phyloP scores from a whole-genome alignment of 306 rosid species.

The Inga laurina region DNA sequence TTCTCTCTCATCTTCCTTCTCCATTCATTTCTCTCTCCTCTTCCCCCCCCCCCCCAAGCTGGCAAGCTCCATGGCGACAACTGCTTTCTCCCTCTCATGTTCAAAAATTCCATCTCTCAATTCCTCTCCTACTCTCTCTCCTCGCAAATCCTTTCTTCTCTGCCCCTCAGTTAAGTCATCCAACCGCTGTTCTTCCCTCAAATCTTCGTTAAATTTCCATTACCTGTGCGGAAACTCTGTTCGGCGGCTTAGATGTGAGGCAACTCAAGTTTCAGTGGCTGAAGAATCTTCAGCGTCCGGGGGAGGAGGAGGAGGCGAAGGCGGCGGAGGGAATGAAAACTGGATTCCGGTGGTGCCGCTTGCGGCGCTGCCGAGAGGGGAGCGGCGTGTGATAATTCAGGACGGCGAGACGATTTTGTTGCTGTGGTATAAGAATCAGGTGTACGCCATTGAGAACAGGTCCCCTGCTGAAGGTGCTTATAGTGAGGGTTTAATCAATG shows the following conservation, averaged over 20 bases:
- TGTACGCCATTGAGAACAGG: constrained; percentile 81
- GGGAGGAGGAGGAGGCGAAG: constrained; percentile 20
- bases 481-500: constrained; percentile 83
- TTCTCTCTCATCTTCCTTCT: constrained; percentile 5
- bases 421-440: constrained; percentile 80
- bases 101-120: constrained; percentile 27
- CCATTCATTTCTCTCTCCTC: background rate
- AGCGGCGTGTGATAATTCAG: constrained; percentile 89
- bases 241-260: constrained; percentile 50
- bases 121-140: background rate
- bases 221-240: background rate
- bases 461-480: constrained; percentile 99
- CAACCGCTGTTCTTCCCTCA: constrained; percentile 12
- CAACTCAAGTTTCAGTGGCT: constrained; percentile 65
- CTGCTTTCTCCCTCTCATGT: constrained; percentile 44
- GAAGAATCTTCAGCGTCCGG: constrained; percentile 63
- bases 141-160: constrained; percentile 25
- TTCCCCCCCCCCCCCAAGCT: background rate
- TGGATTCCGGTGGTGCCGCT: constrained; percentile 96
- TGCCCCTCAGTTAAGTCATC: background rate
- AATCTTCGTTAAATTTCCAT: background rate
- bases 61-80: constrained; percentile 43
- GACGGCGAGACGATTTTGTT: constrained; percentile 67
- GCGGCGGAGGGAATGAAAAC: constrained; percentile 24
- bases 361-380: constrained; percentile 86